Evolutionary conservation across 495 filamentous ascomycete species (phyloP), one percentile per base, ranked within the genome.

Genomic region (Penicillium arizonense): DNA sequence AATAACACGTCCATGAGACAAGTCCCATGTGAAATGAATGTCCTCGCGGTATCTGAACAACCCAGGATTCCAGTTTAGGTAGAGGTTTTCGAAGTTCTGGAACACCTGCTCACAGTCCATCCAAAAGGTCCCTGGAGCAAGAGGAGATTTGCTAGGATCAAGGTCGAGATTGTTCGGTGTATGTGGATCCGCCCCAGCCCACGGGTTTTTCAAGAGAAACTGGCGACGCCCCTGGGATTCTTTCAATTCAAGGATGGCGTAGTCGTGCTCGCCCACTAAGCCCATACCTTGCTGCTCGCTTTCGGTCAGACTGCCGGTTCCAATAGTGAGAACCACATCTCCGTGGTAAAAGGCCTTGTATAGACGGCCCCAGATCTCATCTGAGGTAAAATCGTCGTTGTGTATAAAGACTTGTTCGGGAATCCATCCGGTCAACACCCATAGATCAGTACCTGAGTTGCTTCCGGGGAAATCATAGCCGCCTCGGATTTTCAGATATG

Each of bases 391-490:
- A 43, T 96, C 90, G 52, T 93, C 87, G 38, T 80, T 83, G 51
- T 96, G 91, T 4, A 97, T 73, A 60, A 95, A 96, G 3, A 97
- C 71, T 61, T 99, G 94, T 68, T 99, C 92, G 0, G 94, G 94
- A 50, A 99, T 90, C 94, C 94, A 99, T 26, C 93, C 92, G 2
- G 88, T 95, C 43, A 99, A 68, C 11, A 92, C 85, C 75, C 89
- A 89, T 3, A 99, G 71, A 65, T 99, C 94, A 5, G 92, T 96
- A 2, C 89, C 91, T 3, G 92, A 97, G 64, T 99, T 97, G 60
- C 93, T 97, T n/a, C 94, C 94, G 2, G 94, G 94, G 58, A 99
- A 97, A 57, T 97, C 90, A 67, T 99, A 99, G 30, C 94, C 95
- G 30, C 95, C 95, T 18, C 91, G 82, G 7, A 97, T 81, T 72